These are phyloP conservation scores for Oxyria digyna DNA, from an alignment of 148 eudicot genomes.

Conservation along the genomic window DNA sequence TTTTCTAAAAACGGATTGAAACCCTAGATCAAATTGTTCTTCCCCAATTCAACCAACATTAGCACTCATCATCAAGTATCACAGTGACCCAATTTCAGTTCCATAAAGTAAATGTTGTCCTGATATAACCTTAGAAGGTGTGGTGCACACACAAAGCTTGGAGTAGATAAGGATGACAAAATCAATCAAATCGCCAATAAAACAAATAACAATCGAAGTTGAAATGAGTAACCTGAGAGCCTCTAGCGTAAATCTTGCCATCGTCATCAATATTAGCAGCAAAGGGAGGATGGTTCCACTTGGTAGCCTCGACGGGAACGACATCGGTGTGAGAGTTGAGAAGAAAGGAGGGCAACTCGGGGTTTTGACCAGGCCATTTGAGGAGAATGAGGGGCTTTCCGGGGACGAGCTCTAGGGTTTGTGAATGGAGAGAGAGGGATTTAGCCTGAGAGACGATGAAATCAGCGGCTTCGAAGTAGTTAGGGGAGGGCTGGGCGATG, in stretches of 20 bases:
- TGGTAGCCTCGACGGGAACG: constrained; percentile 64
- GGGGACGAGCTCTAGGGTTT: constrained; percentile 47
- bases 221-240: constrained; percentile 41
- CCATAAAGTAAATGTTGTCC: neutral
- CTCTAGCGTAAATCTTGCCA: constrained; percentile 89
- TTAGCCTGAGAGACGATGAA: constrained; percentile 57
- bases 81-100: neutral
- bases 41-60: no score
- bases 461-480: constrained; percentile 47
- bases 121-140: no score
- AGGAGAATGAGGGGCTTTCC: constrained; percentile 64
- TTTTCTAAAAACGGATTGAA: no score
- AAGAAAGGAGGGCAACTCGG: constrained; percentile 46
- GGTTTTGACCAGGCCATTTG: constrained; percentile 70
- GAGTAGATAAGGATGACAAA: neutral
- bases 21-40: no score
- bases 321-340: constrained; percentile 93
- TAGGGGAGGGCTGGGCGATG: constrained; percentile 82
- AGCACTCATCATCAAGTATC: neutral
- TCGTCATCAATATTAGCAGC: no score
- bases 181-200: neutral
- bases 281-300: no score
- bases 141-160: no score
- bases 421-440: constrained; percentile 50
- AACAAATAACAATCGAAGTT: neutral